These are phyloP conservation scores for Metschnikowia lunata DNA, from an alignment of 805 yeast genomes.

Conservation along the genomic window DNA sequence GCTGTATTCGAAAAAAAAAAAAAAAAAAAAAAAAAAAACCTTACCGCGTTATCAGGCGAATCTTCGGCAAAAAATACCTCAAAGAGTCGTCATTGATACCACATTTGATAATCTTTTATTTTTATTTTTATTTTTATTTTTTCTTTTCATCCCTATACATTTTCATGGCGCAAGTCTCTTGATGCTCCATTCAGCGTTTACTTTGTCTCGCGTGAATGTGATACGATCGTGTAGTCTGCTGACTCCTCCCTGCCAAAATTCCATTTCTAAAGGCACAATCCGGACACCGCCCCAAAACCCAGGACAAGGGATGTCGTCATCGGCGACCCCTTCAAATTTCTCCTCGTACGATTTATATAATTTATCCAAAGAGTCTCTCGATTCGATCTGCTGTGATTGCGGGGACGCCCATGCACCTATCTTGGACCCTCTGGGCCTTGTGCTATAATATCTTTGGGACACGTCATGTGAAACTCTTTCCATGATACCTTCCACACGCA, in stretches of 20 bases:
- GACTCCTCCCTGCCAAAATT: conserved; percentile 96
- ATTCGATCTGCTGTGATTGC: conserved; percentile 60
- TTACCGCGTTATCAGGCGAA: no score
- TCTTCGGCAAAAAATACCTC: no score
- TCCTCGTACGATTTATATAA: conserved; percentile 44
- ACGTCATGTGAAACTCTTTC: conserved; percentile 72
- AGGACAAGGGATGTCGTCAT: conserved; percentile 79
- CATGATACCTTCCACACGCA: conserved; percentile 83
- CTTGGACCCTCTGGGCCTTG: conserved; percentile 89
- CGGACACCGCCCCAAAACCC: conserved; percentile 95
- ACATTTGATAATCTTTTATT: no score
- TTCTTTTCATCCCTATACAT: background rate
- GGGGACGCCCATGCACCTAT: conserved; percentile 98
- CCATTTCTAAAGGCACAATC: conserved; percentile 82
- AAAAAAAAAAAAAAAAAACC: no score
- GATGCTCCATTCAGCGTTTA: conserved; percentile 52
- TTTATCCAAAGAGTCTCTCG: conserved; percentile 61
- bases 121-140: no score
- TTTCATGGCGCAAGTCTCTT: conserved; percentile 66
- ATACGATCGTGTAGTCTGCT: conserved; percentile 89
- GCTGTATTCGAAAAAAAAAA: no score
- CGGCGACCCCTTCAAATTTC: conserved; percentile 53
- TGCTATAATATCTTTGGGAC: conserved; percentile 69
- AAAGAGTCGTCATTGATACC: no score
- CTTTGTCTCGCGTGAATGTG: conserved; percentile 54